Conservation (phyloP, 1,284 basidiomycete genomes). For the Violaceomyces palustris region DNA sequence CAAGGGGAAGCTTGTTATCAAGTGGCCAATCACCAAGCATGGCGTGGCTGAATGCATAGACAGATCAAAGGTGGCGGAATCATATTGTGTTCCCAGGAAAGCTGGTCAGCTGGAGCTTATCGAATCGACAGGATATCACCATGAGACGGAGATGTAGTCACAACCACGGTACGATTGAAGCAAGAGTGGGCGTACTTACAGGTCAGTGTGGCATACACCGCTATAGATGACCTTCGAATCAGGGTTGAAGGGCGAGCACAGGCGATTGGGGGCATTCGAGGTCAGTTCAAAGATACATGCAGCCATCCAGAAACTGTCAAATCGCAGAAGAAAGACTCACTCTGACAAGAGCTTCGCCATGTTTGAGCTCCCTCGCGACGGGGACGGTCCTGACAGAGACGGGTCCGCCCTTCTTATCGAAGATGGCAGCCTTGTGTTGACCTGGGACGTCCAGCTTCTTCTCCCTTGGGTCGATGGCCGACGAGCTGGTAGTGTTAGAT, state of each 20-base stretch:
- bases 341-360: slow-evolving; percentile 76
- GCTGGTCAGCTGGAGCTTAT: too few species aligned
- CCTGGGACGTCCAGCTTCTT: slow-evolving; percentile 25
- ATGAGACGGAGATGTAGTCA: slow-evolving; percentile 1
- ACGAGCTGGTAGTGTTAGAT: slow-evolving; percentile 12
- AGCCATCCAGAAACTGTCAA: too few species aligned
- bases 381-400: slow-evolving; percentile 31
- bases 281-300: too few species aligned
- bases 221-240: not conserved
- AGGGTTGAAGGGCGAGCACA: too few species aligned
- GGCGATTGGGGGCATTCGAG: too few species aligned
- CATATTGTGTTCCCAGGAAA: slow-evolving; percentile 3
- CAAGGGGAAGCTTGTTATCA: slow-evolving; percentile 63
- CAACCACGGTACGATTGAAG: too few species aligned
- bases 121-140: too few species aligned
- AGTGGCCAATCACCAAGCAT: slow-evolving; percentile 51
- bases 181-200: not conserved
- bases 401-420: slow-evolving; percentile 36
- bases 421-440: slow-evolving; percentile 33
- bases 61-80: slow-evolving; percentile 1
- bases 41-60: slow-evolving; percentile 19
- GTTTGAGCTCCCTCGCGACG: slow-evolving; percentile 66
- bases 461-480: slow-evolving; percentile 29
- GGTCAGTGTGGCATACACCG: slow-evolving; percentile 38
- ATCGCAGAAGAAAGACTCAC: too few species aligned